A percentile compares a stretch with the other conserved stretches of the same genome.
phyloP scores from a whole-genome alignment of 2,329 filamentous ascomycete species.

The Fusarium torulosum region DNA sequence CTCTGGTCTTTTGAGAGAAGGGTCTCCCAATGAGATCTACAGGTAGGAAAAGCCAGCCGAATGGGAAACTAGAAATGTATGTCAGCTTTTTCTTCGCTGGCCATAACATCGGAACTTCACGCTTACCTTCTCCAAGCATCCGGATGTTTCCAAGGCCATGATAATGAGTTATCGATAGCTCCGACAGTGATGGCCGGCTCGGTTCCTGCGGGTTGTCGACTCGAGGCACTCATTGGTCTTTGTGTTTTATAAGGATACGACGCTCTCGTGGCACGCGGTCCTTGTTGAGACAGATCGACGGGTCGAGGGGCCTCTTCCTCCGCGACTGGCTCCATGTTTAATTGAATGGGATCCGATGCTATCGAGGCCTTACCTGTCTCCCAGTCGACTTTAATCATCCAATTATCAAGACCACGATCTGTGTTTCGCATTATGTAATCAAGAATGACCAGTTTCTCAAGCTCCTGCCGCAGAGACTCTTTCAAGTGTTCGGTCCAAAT shows the following conservation, averaged over 20 bases:
- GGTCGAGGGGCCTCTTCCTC: conserved; percentile 68
- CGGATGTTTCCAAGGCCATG: conserved; percentile 99
- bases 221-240: conserved; percentile 85
- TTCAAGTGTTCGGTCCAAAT: conserved; percentile 91
- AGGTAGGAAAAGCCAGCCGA: conserved; percentile 97
- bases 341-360: conserved; percentile 79
- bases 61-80: conserved; percentile 80
- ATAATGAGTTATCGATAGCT: conserved; percentile 97
- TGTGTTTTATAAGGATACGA: conserved; percentile 80
- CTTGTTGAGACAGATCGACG: conserved; percentile 63
- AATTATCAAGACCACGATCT: conserved; percentile 95
- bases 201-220: conserved; percentile 58
- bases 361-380: conserved; percentile 86
- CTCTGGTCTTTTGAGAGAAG: conserved; percentile 92
- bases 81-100: background rate
- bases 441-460: conserved; percentile 96
- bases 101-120: conserved; percentile 21
- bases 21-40: conserved; percentile 96
- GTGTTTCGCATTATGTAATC: conserved; percentile 99
- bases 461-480: conserved; percentile 91
- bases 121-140: conserved; percentile 79
- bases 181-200: conserved; percentile 80
- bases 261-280: conserved; percentile 56
- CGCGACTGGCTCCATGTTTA: conserved; percentile 70
- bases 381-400: conserved; percentile 99